phyloP scores from a whole-genome alignment of 1,284 basidiomycete genomes.

The Takashimella koratensis region DNA sequence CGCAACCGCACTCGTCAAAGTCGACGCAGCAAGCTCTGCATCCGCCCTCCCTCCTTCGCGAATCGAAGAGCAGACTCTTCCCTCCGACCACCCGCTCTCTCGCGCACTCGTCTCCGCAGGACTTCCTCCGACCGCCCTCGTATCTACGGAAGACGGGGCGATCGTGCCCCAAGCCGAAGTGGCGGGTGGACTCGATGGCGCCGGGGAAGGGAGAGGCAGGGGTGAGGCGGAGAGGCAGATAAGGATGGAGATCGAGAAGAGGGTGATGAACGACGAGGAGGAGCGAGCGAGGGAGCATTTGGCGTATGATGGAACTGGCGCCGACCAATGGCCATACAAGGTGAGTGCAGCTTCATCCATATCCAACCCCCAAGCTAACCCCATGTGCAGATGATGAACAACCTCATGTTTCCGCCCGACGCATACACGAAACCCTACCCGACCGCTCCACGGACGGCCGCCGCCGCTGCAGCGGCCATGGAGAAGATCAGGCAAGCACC shows the following conservation, averaged over 20 bases:
- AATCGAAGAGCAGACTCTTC: slow-evolving; percentile 29
- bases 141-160: slow-evolving; percentile 36
- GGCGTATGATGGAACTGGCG: slow-evolving; percentile 56
- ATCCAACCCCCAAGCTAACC: too few relatives aligned
- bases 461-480: slow-evolving; percentile 35
- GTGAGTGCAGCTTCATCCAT: slow-evolving; percentile 48
- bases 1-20: slow-evolving; percentile 17
- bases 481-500: slow-evolving; percentile 54
- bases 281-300: slow-evolving; percentile 50
- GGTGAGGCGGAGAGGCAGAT: slow-evolving; percentile 29
- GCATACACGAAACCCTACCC: slow-evolving; percentile 76
- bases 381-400: slow-evolving; percentile 57
- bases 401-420: slow-evolving; percentile 88
- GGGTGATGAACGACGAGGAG: slow-evolving; percentile 62
- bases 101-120: slow-evolving; percentile 43
- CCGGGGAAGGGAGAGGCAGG: slow-evolving; percentile 30
- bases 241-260: slow-evolving; percentile 33
- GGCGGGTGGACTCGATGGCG: slow-evolving; percentile 25
- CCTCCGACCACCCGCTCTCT: slow-evolving; percentile 39
- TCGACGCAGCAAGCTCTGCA: slow-evolving; percentile 2
- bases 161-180: slow-evolving; percentile 42
- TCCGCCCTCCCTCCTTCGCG: slow-evolving; percentile 7
- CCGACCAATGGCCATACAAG: slow-evolving; percentile 85
- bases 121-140: slow-evolving; percentile 44
- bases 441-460: slow-evolving; percentile 21